These are phyloP conservation scores for Penicillium steckii DNA, from an alignment of 495 filamentous ascomycete species.

Conservation along the genomic window DNA sequence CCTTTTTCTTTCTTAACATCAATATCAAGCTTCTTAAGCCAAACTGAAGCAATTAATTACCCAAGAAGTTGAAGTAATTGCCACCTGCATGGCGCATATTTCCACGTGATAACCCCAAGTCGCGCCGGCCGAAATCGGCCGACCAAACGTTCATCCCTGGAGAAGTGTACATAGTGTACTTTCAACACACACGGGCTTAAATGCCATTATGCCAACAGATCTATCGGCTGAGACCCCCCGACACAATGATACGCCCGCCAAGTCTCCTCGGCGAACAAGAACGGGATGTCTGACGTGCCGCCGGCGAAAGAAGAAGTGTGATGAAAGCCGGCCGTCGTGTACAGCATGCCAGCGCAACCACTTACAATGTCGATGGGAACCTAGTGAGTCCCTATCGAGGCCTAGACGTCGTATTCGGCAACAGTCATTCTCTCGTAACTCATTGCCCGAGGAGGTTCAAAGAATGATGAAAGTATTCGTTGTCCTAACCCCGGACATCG, in stretches of 20 bases:
- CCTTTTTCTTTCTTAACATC: no score
- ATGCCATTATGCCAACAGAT: not conserved
- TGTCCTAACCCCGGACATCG: conserved; percentile 5
- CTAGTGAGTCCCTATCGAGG: not conserved
- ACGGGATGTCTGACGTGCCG: conserved; percentile 4
- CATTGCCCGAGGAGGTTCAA: not conserved
- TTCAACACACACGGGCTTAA: no score
- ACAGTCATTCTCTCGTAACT: not conserved
- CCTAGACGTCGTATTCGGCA: conserved; percentile 1
- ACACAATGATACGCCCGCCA: not conserved
- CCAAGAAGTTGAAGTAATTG: no score
- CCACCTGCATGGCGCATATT: no score
- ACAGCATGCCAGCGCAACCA: conserved; percentile 35
- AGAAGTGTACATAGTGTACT: no score
- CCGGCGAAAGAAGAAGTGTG: conserved; percentile 5
- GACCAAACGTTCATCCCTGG: no score
- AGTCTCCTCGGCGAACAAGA: not conserved
- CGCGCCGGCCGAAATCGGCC: no score
- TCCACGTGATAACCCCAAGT: no score
- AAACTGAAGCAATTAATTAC: no score
- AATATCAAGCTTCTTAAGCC: no score
- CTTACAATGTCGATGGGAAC: conserved; percentile 30
- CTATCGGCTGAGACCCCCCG: not conserved
- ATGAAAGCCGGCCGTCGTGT: not conserved
- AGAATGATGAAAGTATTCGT: conserved; percentile 19